phyloP scores from a whole-genome alignment of 805 yeast species.

The Candida coleopterorum region DNA sequence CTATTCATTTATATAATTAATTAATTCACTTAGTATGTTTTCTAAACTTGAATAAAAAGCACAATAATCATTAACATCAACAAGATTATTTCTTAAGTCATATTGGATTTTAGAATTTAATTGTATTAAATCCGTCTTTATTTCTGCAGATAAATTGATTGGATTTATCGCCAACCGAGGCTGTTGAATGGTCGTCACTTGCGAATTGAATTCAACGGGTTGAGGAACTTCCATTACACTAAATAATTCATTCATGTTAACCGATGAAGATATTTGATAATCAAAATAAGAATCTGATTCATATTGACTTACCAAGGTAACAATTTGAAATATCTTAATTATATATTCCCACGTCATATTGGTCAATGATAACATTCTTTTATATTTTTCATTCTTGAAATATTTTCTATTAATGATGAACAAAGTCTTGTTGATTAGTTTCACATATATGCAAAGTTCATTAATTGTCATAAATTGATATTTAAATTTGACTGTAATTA shows the following conservation, averaged over 20 bases:
- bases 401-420: slow-evolving; percentile 40
- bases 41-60: slow-evolving; percentile 39
- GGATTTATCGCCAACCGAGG: slow-evolving; percentile 1
- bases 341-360: slow-evolving; percentile 41
- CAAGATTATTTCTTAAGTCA: slow-evolving; percentile 39
- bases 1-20: slow-evolving; percentile 25
- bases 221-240: slow-evolving; percentile 42
- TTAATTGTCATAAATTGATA: slow-evolving; percentile 33
- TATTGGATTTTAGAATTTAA: slow-evolving; percentile 35
- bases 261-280: slow-evolving; percentile 35
- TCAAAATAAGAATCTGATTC: slow-evolving; percentile 25
- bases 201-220: slow-evolving; percentile 16
- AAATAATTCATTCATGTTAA: slow-evolving; percentile 38
- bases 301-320: slow-evolving; percentile 23
- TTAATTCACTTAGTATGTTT: slow-evolving; percentile 33
- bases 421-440: slow-evolving; percentile 37
- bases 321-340: slow-evolving; percentile 30
- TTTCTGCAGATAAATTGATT: slow-evolving; percentile 8
- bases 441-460: slow-evolving; percentile 35
- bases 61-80: slow-evolving; percentile 42
- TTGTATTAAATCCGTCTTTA: slow-evolving; percentile 25
- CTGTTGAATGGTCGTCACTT: not conserved
- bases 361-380: slow-evolving; percentile 40
- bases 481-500: slow-evolving; percentile 50
- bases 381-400: slow-evolving; percentile 44